Conservation (phyloP, 345 rosid species). For the Lepidium sativum region DNA sequence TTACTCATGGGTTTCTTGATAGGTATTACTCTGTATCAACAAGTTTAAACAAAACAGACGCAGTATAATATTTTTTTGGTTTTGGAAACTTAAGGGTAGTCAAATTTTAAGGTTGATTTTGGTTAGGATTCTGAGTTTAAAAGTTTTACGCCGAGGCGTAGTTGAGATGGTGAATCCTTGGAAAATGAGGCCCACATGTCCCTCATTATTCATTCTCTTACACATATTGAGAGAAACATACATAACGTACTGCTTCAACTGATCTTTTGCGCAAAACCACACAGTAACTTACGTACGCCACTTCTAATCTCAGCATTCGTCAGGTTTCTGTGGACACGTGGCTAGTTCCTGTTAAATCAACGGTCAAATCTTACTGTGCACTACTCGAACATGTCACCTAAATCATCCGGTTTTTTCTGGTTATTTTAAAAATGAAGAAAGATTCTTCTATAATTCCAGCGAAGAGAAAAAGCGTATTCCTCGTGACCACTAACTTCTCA, state of each 20-base stretch:
- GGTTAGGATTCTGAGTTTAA: too few relatives aligned
- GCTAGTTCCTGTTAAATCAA: neutral
- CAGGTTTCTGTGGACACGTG: slow-evolving; percentile 4
- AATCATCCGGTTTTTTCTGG: neutral
- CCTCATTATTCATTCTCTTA: neutral
- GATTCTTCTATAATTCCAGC: slow-evolving; percentile 32
- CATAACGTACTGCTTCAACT: slow-evolving; percentile 7
- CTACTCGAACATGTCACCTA: slow-evolving; percentile 9
- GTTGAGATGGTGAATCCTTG: too few relatives aligned
- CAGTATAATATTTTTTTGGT: too few relatives aligned
- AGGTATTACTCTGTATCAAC: too few relatives aligned
- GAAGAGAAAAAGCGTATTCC: slow-evolving; percentile 33
- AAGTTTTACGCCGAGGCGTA: too few relatives aligned
- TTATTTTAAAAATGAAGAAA: neutral
- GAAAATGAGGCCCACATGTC: slow-evolving; percentile 21
- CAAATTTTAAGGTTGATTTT: too few relatives aligned
- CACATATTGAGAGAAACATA: slow-evolving; percentile 13
- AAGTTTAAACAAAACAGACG: too few relatives aligned
- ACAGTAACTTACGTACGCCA: slow-evolving; percentile 19
- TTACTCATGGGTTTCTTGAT: too few relatives aligned
- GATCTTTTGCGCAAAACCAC: slow-evolving; percentile 14
- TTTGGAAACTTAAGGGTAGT: too few relatives aligned
- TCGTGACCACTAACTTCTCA: slow-evolving; percentile 40
- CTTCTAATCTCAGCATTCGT: slow-evolving; percentile 11
- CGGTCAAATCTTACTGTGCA: neutral